phyloP scores from a whole-genome alignment of 441 rosid species.

The Adansonia madagascariensis region DNA sequence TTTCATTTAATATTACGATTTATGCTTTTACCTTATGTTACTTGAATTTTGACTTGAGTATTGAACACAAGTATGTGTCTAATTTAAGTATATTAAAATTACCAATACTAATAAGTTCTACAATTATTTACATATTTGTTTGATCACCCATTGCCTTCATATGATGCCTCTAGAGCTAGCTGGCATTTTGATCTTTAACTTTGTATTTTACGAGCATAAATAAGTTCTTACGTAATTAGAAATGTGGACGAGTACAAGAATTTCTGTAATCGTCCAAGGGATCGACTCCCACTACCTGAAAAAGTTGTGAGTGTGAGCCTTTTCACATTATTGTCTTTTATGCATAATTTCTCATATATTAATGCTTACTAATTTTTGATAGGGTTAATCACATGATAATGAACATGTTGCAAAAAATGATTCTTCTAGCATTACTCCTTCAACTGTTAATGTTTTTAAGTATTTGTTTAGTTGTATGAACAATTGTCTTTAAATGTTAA shows the following conservation, averaged over 20 bases:
- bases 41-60: too few relatives aligned
- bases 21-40: not conserved
- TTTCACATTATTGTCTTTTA: slow-evolving; percentile 1
- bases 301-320: slow-evolving; percentile 83
- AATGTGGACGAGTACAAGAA: slow-evolving; percentile 86
- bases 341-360: not conserved
- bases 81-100: not conserved
- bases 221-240: slow-evolving; percentile 78
- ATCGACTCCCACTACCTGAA: slow-evolving; percentile 79
- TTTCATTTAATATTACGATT: not conserved
- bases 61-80: too few relatives aligned
- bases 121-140: not conserved
- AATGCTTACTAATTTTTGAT: too few relatives aligned
- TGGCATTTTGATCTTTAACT: not conserved
- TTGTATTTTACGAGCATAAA: slow-evolving; percentile 39
- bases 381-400: too few relatives aligned
- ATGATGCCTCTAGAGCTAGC: not conserved
- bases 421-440: too few relatives aligned
- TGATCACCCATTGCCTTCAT: not conserved
- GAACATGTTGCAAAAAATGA: too few relatives aligned
- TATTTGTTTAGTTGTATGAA: too few relatives aligned
- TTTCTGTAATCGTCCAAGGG: slow-evolving; percentile 78
- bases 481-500: too few relatives aligned
- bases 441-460: too few relatives aligned
- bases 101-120: not conserved